Percentiles rank a stretch among this genome's conserved stretches.
Evolutionary conservation across 768 basidiomycete genomes (phyloP).

Genomic region (Auriscalpium vulgare): DNA sequence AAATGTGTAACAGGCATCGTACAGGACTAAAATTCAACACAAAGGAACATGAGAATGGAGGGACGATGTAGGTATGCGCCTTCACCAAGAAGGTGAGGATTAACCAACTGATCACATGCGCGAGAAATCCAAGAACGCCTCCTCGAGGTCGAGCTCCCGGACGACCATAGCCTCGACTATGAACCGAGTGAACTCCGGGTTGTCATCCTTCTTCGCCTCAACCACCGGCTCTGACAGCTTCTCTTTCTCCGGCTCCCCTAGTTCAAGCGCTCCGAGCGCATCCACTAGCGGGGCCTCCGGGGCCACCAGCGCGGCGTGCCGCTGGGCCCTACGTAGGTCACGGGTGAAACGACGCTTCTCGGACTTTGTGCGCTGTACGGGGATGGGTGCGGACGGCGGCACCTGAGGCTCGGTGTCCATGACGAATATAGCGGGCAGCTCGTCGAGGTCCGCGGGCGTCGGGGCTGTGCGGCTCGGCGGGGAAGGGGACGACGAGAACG

Average conservation of each 20-base stretch:
- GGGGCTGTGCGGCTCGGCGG: not conserved
- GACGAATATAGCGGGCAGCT: conserved; percentile 31
- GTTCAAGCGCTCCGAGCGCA: not conserved
- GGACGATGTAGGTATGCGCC: too few relatives aligned
- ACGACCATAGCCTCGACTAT: conserved; percentile 81
- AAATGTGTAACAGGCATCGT: too few relatives aligned
- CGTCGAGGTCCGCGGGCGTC: conserved; percentile 3
- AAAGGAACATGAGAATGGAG: too few relatives aligned
- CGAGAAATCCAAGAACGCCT: conserved; percentile 65
- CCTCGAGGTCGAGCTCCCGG: conserved; percentile 67
- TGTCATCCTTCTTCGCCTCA: conserved; percentile 6
- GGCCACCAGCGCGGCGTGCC: conserved; percentile 18
- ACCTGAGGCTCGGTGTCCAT: conserved; percentile 34
- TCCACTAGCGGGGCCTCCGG: conserved; percentile 1
- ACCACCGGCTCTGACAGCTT: conserved; percentile 10
- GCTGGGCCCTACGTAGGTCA: conserved; percentile 14
- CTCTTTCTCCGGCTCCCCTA: conserved; percentile 16
- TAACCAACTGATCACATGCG: not conserved
- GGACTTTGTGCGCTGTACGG: conserved; percentile 1
- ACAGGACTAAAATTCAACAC: too few relatives aligned
- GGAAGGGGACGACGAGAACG: not conserved
- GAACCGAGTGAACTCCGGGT: conserved; percentile 38
- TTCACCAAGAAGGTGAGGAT: not conserved
- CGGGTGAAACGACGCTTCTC: conserved; percentile 2
- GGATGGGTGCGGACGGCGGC: not conserved